These are phyloP conservation scores for Apiotrichum porosum DNA, from an alignment of 1,284 basidiomycete species.

Conservation along the genomic window DNA sequence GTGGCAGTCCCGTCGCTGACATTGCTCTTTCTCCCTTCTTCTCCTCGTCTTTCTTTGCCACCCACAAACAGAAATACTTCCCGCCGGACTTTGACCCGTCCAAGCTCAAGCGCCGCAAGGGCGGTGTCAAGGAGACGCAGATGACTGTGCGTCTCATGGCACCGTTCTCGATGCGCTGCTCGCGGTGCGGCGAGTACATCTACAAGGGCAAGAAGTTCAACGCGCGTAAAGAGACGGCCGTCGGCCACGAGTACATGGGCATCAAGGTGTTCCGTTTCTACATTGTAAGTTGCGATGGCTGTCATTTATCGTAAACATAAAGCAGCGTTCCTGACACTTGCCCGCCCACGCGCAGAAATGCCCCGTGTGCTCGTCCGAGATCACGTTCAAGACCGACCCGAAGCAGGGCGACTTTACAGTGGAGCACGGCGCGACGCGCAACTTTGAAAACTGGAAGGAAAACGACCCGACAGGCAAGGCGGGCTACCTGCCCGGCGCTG, in stretches of 20 bases:
- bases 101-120: conserved; percentile 78
- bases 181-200: conserved; percentile 94
- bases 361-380: conserved; percentile 91
- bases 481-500: conserved; percentile 42
- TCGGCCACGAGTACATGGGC: conserved; percentile 94
- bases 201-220: conserved; percentile 99
- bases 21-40: not conserved
- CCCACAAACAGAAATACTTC: conserved; percentile 27
- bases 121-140: conserved; percentile 76
- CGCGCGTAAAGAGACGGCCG: conserved; percentile 94
- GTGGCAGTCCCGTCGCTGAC: not conserved
- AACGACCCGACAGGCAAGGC: conserved; percentile 30
- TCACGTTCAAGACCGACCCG: conserved; percentile 99
- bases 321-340: conserved; percentile 18
- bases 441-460: conserved; percentile 64
- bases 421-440: conserved; percentile 88
- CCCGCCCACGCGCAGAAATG: too few relatives aligned
- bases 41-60: not conserved
- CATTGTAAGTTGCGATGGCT: conserved; percentile 43
- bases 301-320: conserved; percentile 60
- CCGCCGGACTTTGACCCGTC: conserved; percentile 90
- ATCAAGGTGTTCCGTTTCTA: conserved; percentile 66
- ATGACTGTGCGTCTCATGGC: conserved; percentile 98
- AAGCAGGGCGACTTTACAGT: conserved; percentile 86
- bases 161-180: conserved; percentile 96